Base-by-base conservation (phyloP, 176 grass and related monocot species). In the Calamus simplicifolius region DNA sequence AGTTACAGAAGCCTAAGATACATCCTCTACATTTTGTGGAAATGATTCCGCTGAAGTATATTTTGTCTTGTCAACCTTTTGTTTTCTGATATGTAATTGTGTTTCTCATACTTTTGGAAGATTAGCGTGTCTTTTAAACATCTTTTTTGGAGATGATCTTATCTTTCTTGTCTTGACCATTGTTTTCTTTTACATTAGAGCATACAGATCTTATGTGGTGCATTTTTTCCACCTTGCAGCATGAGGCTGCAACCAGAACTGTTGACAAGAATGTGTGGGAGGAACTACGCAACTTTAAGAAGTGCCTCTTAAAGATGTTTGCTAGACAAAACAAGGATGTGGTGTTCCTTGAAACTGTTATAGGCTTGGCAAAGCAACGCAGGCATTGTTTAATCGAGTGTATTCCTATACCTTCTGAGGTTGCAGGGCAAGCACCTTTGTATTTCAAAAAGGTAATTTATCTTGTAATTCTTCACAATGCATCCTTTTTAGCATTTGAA, bases 211-310 rank as follows among this genome's bases (percentile, higher is more conserved):
- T 43, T 43, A 43, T 43, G 5, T 0, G 35, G 13, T 43, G 35
- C 51, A 38, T 62, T 54, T 63, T 10, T 30, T 52, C 2, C 18
- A 7, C 5, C 10, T 62, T 67, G 52, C 70, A 98, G 93, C 93
- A 98, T 51, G 93, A 98, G 57, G 83, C 78, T 21, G 73, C 76
- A 73, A 75, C 73, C 16, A 91, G 93, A 85, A 85, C 85, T 43
- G 77, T 92, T 75, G 93, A 98, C 66, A 83, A 70, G 52, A 98
- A 88, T 60, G 73, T 76, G 19, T 83, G 78, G 87, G 84, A 85
- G 67, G 93, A 98, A 73, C 83, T 92, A 13, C 93, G 87, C 17
- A 98, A 98, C 81, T 98, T 98, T 62, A 98, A 98, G 71, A 98
- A 92, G 73, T 92, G 93, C 51, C 81, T 98, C 18, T 27, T 89